These are phyloP conservation scores for Wickerhamomyces chambardii DNA, from an alignment of 805 yeast genomes.

Conservation along the genomic window DNA sequence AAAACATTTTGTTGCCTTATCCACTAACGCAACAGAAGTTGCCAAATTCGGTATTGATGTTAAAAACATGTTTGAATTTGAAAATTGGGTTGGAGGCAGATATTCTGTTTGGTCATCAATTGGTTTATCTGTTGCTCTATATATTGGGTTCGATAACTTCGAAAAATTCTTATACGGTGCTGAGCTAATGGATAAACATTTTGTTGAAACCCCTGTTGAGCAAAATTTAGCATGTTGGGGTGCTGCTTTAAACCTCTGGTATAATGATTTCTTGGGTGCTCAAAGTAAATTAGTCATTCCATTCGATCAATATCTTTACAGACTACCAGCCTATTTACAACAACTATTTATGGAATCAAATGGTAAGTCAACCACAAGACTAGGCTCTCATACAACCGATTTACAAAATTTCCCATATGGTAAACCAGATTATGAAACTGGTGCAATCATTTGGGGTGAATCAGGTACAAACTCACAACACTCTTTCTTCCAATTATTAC, in stretches of 20 bases:
- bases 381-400: neutral
- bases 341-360: slow-evolving; percentile 98
- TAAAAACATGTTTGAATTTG: slow-evolving; percentile 97
- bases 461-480: slow-evolving; percentile 99
- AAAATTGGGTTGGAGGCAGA: slow-evolving; percentile 99
- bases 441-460: slow-evolving; percentile 94
- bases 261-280: slow-evolving; percentile 96
- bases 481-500: slow-evolving; percentile 98
- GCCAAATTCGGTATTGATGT: slow-evolving; percentile 95
- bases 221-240: slow-evolving; percentile 90
- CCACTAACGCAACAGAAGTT: slow-evolving; percentile 89
- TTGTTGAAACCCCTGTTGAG: slow-evolving; percentile 74
- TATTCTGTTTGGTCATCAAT: slow-evolving; percentile 99
- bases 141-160: slow-evolving; percentile 93
- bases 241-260: slow-evolving; percentile 94
- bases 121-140: slow-evolving; percentile 91
- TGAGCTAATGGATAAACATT: slow-evolving; percentile 93
- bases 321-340: slow-evolving; percentile 99
- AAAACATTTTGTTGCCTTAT: slow-evolving; percentile 94
- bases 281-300: slow-evolving; percentile 99
- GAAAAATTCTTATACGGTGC: slow-evolving; percentile 93
- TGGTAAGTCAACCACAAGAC: slow-evolving; percentile 93
- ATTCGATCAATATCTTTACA: slow-evolving; percentile 96
- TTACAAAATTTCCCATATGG: slow-evolving; percentile 23
- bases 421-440: slow-evolving; percentile 92